Percentiles rank a stretch among this genome's conserved stretches.
phyloP scores from a whole-genome alignment of 768 basidiomycete species.

The Sarcodon aspratus region DNA sequence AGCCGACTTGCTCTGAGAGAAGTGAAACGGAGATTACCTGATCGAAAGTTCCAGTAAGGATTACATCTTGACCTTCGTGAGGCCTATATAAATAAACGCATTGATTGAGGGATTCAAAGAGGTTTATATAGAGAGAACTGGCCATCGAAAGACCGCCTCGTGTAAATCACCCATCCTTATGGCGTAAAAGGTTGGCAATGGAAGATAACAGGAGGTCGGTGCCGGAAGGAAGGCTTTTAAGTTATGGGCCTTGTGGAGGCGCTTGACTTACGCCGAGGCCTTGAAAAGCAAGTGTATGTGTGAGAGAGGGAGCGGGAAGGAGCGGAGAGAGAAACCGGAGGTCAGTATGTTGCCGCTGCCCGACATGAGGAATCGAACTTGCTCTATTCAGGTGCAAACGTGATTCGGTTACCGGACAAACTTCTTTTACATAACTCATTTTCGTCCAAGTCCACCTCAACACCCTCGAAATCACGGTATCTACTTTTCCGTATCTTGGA shows the following conservation, averaged over 20 bases:
- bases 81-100: conserved; percentile 34
- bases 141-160: conserved; percentile 11
- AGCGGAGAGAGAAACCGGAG: conserved; percentile 6
- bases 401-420: conserved; percentile 1
- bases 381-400: background rate
- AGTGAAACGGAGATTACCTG: conserved; percentile 28
- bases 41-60: conserved; percentile 74
- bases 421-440: background rate
- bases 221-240: background rate
- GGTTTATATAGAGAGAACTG: conserved; percentile 1
- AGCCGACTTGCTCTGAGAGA: conserved; percentile 4
- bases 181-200: background rate
- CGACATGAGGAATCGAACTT: too few relatives aligned
- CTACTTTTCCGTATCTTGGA: too few relatives aligned
- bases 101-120: background rate
- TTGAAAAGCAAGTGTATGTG: background rate
- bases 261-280: too few relatives aligned
- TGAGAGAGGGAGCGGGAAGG: conserved; percentile 1
- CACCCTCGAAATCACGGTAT: background rate
- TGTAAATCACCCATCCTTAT: conserved; percentile 14
- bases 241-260: background rate
- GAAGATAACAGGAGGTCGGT: conserved; percentile 2
- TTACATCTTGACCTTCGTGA: conserved; percentile 42
- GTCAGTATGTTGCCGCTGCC: background rate
- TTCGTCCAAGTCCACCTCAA: background rate